Base-by-base conservation (phyloP, 163 green algal genomes). In the Scenedesmus sp. region DNA sequence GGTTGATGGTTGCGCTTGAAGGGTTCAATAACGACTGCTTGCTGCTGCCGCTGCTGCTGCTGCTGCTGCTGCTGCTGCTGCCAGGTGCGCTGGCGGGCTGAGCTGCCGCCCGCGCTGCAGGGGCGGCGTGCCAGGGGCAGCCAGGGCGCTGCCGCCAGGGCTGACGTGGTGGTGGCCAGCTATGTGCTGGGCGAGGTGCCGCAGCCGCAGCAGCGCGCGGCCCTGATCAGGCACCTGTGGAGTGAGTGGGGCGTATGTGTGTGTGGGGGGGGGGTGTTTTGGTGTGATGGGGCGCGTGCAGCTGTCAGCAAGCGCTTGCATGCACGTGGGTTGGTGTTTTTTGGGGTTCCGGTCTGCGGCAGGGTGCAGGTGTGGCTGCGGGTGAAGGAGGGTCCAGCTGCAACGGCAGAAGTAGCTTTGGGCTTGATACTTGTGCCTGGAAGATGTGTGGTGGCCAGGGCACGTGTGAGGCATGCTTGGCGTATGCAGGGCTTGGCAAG, bases 181-280 rank as follows among this genome's bases (percentile, higher is more conserved):
- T 97, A 97, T 76, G 93, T 95, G 51, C 85, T 97, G 72, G 68
- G 79, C 3, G 91, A 95, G 65, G 70, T 97, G 89, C 22, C 85
- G 13, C 73, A 61, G 0, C 85, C 81, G 1, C 79, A 86, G 73
- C 91, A 94, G 59, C 78, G 94, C 44, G 33, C n/a, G 35, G 46
- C 53, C 5, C 65, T 95, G 30, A 76, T 76, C 24, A 26, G 65
- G 12, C 65, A 76, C 65, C 30, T 76, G 33, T 87, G 81, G 49
- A 73, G 83, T 86, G 79, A 92, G 59, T 89, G 70, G 88, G 56
- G 15, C n/a, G n/a, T n/a, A n/a, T n/a, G n/a, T n/a, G n/a, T n/a
- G n/a, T n/a, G n/a, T n/a, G n/a, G 26, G 56, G 56, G 15, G 7
- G 15, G 18, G 56, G 56, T 24, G 56, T 13, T 30, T 26, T 30